Evolutionary conservation across 495 filamentous ascomycete genomes (phyloP).

Genomic region (Parathielavia appendiculata): DNA sequence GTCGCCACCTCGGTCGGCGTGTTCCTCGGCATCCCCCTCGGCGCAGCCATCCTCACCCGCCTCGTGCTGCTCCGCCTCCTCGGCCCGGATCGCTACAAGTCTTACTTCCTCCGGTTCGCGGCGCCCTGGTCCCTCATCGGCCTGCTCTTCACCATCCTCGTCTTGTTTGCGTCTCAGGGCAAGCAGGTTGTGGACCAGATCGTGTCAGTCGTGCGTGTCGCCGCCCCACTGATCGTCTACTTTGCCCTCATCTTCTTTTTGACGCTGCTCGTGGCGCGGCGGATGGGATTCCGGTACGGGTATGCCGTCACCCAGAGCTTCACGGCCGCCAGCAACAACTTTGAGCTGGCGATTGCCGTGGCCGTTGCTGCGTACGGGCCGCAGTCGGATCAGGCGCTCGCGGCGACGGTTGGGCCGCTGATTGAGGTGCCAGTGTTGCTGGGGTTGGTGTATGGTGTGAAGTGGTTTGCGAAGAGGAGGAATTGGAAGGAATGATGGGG

Average conservation of each 20-base stretch:
- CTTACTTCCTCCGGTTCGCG: slow-evolving; percentile 61
- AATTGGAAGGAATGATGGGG: slow-evolving; percentile 50
- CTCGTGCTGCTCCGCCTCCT: slow-evolving; percentile 52
- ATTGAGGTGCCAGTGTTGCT: slow-evolving; percentile 88
- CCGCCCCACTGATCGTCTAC: slow-evolving; percentile 75
- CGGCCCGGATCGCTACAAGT: slow-evolving; percentile 58
- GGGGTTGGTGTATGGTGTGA: slow-evolving; percentile 72
- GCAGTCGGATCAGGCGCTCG: slow-evolving; percentile 75
- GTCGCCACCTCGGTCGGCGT: slow-evolving; percentile 77
- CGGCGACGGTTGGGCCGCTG: slow-evolving; percentile 84
- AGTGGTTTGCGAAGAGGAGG: slow-evolving; percentile 50
- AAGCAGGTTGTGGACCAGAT: slow-evolving; percentile 76
- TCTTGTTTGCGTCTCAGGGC: slow-evolving; percentile 81
- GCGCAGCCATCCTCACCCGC: slow-evolving; percentile 70
- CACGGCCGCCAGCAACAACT: slow-evolving; percentile 93
- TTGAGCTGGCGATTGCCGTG: slow-evolving; percentile 90
- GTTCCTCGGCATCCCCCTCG: slow-evolving; percentile 82
- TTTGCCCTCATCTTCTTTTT: slow-evolving; percentile 67
- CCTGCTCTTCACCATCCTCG: slow-evolving; percentile 77
- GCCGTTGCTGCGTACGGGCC: slow-evolving; percentile 80
- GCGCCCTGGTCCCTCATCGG: slow-evolving; percentile 77
- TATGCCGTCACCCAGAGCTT: slow-evolving; percentile 78
- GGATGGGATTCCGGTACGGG: slow-evolving; percentile 67
- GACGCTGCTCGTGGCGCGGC: slow-evolving; percentile 55
- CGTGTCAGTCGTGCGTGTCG: slow-evolving; percentile 72